Evolutionary conservation across 1,284 basidiomycete genomes (phyloP).

Genomic region (Takashimella tepidaria): DNA sequence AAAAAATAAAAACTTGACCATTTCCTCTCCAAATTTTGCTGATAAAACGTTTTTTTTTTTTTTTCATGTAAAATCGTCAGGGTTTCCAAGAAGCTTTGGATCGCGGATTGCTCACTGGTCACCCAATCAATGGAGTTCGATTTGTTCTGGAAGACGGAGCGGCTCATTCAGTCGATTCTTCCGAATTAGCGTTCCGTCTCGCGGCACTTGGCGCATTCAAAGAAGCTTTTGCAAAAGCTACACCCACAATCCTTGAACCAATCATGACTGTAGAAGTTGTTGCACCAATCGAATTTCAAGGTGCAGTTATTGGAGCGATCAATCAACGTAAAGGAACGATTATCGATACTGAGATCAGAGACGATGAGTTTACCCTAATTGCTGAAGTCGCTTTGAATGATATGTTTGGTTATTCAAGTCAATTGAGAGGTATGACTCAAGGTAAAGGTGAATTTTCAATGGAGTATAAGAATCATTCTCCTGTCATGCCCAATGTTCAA

Average conservation of each 20-base stretch:
- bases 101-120: conserved; percentile 86
- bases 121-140: conserved; percentile 78
- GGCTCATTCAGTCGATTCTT: conserved; percentile 93
- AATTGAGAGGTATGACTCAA: conserved; percentile 88
- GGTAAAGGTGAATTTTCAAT: conserved; percentile 96
- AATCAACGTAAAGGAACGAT: conserved; percentile 94
- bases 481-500: conserved; percentile 85
- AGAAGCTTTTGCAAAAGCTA: conserved; percentile 75
- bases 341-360: conserved; percentile 90
- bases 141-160: conserved; percentile 90
- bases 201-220: conserved; percentile 89
- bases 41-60: too few relatives aligned
- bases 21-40: too few relatives aligned
- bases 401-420: conserved; percentile 97
- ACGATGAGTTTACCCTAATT: conserved; percentile 90
- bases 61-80: too few relatives aligned
- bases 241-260: conserved; percentile 85
- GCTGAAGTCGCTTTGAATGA: conserved; percentile 95
- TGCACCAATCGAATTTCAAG: conserved; percentile 95
- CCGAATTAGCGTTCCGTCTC: conserved; percentile 90
- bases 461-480: conserved; percentile 87
- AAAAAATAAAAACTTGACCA: too few relatives aligned
- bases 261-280: conserved; percentile 99
- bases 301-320: conserved; percentile 88
- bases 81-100: conserved; percentile 93